Percentiles rank a stretch among this genome's conserved stretches.
phyloP scores from a whole-genome alignment of 208 protist genomes.

The Crithidia sp. region DNA sequence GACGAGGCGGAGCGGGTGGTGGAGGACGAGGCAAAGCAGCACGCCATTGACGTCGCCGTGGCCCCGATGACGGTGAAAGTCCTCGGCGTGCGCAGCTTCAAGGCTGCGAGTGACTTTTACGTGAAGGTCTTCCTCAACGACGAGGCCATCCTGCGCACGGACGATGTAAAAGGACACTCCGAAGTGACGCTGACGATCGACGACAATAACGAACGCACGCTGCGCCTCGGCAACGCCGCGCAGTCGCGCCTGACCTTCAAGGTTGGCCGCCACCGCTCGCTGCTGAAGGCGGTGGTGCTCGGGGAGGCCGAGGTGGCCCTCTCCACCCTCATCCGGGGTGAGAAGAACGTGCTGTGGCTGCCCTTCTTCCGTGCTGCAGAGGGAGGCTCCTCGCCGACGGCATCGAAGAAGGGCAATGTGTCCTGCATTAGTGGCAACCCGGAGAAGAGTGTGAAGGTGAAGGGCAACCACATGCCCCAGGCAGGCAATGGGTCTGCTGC shows the following conservation, averaged over 20 bases:
- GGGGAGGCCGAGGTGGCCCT: constrained; percentile 62
- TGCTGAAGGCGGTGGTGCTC: constrained; percentile 45
- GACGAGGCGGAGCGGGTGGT: constrained; percentile 47
- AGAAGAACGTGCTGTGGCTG: constrained; percentile 75
- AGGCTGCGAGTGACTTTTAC: constrained; percentile 45
- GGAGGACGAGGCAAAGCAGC: constrained; percentile 34
- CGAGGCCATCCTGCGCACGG: constrained; percentile 58
- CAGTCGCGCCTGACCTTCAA: constrained; percentile 59
- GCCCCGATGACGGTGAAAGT: constrained; percentile 78
- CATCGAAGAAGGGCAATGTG: background rate
- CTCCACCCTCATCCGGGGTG: constrained; percentile 53
- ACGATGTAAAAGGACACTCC: constrained; percentile 32
- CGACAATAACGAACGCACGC: constrained; percentile 71
- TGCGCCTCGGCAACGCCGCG: constrained; percentile 50
- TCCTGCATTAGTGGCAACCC: constrained; percentile 3
- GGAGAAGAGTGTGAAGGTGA: constrained; percentile 26
- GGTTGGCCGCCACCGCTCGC: constrained; percentile 44
- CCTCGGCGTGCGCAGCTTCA: constrained; percentile 62
- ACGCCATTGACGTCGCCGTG: constrained; percentile 29
- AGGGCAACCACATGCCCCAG: constrained; percentile 33
- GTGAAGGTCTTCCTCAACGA: constrained; percentile 77
- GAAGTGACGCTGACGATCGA: constrained; percentile 54
- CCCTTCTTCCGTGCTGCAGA: constrained; percentile 45
- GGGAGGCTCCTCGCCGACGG: background rate
- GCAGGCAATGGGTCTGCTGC: background rate